These are phyloP conservation scores for Zalerion maritima DNA, from an alignment of 495 filamentous ascomycete genomes.

Conservation along the genomic window DNA sequence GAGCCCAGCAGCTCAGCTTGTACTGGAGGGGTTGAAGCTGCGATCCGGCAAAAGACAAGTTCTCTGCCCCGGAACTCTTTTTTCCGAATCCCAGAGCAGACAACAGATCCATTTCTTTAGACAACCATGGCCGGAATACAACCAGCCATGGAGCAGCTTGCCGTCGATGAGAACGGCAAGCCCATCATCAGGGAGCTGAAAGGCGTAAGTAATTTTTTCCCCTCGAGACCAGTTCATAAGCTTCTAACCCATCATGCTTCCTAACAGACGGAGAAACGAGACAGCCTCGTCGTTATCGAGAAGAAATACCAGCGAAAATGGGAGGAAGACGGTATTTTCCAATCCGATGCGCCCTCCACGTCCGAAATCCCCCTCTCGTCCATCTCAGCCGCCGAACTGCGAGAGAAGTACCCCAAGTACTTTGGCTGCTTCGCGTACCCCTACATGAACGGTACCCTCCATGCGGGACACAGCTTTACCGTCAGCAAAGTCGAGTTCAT, in stretches of 20 bases:
- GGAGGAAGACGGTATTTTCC: conserved; percentile 65
- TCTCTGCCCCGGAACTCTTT: no score
- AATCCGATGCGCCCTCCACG: conserved; percentile 66
- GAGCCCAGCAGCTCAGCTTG: no score
- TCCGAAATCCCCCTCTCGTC: conserved; percentile 58
- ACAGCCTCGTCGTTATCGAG: conserved; percentile 72
- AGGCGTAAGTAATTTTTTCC: conserved; percentile 14
- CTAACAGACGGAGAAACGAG: conserved; percentile 75
- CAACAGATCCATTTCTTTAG: no score
- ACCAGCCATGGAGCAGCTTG: no score
- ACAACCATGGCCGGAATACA: no score
- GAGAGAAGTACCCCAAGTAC: conserved; percentile 74
- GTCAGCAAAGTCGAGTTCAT: conserved; percentile 84
- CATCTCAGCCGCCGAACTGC: conserved; percentile 56
- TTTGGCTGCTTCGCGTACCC: conserved; percentile 86
- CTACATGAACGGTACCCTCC: conserved; percentile 92
- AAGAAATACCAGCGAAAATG: conserved; percentile 86
- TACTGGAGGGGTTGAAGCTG: no score
- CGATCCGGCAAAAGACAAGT: no score
- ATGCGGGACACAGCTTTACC: conserved; percentile 85
- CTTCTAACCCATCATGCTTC: conserved; percentile 1
- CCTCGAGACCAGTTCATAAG: conserved; percentile 1
- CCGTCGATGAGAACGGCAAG: no score
- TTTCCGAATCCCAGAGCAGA: no score
- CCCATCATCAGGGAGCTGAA: conserved; percentile 39